Base-by-base conservation (phyloP, 2,329 filamentous ascomycete species). In the Neopestalotiopsis sp. region DNA sequence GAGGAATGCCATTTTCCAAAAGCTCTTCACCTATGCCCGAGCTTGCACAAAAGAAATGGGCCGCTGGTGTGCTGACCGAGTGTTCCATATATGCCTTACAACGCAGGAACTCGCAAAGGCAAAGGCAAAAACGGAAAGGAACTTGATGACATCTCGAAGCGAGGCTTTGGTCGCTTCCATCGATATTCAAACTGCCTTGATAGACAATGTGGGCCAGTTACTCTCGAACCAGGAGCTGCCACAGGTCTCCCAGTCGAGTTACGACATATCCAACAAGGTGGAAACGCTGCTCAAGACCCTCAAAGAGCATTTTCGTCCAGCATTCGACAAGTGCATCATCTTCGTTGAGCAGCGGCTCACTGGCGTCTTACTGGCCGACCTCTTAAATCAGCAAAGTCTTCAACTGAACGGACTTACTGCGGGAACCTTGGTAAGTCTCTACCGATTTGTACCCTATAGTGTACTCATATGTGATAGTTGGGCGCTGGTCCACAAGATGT, bases 281-380 rank as follows among this genome's bases (percentile, higher is more conserved):
- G 79, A 86, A 4, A 74, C 85, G 4, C 86, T 98, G 0, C 78
- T 89, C 28, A 76, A 83, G 2, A 88, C 90, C 67, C 83, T 98
- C 1, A 77, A 79, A 3, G 79, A 88, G 7, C 86, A 91, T 64
- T 98, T 94, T 74, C 81, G 86, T 40, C 79, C 84, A 2, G 80
- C 83, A 2, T 85, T 84, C 1, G 84, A 89, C 34, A 90, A 91
- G 20, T 97, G 94, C 75, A 97, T 99, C 67, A 88, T 98, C 0
- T 98, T 99, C 78, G 94, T 97, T 0, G 86, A 94, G 70, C 87
- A 92, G 76, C 86, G 94, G 56, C 89, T 92, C 71, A 95, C 94
- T 0, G 95, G 95, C 0, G 87, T 89, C 20, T 80, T 97, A 17
- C 82, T 99, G 1, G 83, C 87, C 1, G 89, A 92, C 58, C 82